phyloP scores from a whole-genome alignment of 306 rosid species.

The Neltuma alba region DNA sequence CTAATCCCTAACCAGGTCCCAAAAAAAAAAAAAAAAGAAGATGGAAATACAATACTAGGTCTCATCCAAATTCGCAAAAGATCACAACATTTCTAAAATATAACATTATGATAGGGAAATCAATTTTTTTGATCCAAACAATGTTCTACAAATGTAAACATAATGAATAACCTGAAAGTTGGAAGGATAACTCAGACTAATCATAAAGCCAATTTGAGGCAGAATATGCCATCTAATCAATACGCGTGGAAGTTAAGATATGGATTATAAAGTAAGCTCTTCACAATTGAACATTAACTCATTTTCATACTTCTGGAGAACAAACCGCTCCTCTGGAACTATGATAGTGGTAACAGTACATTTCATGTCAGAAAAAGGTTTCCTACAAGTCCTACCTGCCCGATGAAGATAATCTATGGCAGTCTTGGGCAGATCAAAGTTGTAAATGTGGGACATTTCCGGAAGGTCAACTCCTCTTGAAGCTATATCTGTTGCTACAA shows the following conservation, averaged over 20 bases:
- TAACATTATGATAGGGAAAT: background rate
- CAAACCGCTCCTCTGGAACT: constrained; percentile 76
- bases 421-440: constrained; percentile 81
- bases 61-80: constrained; percentile 1
- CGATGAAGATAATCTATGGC: constrained; percentile 90
- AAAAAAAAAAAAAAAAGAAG: too few species aligned
- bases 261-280: constrained; percentile 53
- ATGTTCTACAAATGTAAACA: background rate
- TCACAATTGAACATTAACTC: constrained; percentile 74
- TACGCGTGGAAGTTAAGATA: constrained; percentile 13
- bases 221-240: constrained; percentile 16
- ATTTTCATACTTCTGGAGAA: constrained; percentile 81
- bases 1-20: background rate
- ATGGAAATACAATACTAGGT: background rate
- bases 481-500: constrained; percentile 85
- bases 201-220: constrained; percentile 20
- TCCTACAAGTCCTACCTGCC: constrained; percentile 93
- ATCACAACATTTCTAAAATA: background rate
- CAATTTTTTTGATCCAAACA: background rate
- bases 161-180: constrained; percentile 9
- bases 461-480: constrained; percentile 95
- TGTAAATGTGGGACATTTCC: constrained; percentile 90
- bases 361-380: constrained; percentile 75
- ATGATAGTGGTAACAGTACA: constrained; percentile 76
- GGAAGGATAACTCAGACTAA: background rate